Conservation (phyloP, 179 eudicot genomes). For the Pouteria campechiana region DNA sequence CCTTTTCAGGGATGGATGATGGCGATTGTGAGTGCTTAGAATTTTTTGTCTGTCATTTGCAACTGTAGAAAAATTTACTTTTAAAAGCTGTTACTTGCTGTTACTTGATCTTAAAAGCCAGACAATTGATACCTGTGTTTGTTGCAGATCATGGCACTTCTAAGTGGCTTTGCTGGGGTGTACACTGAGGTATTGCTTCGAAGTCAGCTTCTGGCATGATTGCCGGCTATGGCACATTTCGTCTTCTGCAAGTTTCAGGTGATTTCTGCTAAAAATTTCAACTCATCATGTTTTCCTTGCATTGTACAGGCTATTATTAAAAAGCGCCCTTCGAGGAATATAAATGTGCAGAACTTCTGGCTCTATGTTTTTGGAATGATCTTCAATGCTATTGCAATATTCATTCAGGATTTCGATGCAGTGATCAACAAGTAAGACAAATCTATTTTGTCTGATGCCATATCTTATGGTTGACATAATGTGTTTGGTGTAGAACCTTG, state of each 20-base stretch:
- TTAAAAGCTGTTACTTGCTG: background rate
- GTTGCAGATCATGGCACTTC: conserved; percentile 91
- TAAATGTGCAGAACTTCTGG: conserved; percentile 99
- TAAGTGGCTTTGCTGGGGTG: conserved; percentile 99
- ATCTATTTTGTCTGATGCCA: background rate
- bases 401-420: conserved; percentile 89
- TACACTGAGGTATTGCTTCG: conserved; percentile 75
- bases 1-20: conserved; percentile 93
- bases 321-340: conserved; percentile 93
- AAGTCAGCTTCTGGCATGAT: background rate
- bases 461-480: too few species aligned
- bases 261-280: too few species aligned
- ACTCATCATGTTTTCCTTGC: conserved; percentile 3
- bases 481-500: too few species aligned
- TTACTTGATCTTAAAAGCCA: too few species aligned
- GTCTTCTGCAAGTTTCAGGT: too few species aligned
- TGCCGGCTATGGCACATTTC: too few species aligned
- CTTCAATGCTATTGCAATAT: conserved; percentile 84
- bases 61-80: background rate
- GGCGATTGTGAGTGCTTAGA: conserved; percentile 82
- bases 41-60: background rate
- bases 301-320: conserved; percentile 76
- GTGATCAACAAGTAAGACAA: conserved; percentile 88
- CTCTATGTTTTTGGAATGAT: conserved; percentile 93
- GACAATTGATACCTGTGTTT: background rate